Base-by-base conservation (phyloP, 2,329 filamentous ascomycete genomes). In the Tolypocladium sp. region DNA sequence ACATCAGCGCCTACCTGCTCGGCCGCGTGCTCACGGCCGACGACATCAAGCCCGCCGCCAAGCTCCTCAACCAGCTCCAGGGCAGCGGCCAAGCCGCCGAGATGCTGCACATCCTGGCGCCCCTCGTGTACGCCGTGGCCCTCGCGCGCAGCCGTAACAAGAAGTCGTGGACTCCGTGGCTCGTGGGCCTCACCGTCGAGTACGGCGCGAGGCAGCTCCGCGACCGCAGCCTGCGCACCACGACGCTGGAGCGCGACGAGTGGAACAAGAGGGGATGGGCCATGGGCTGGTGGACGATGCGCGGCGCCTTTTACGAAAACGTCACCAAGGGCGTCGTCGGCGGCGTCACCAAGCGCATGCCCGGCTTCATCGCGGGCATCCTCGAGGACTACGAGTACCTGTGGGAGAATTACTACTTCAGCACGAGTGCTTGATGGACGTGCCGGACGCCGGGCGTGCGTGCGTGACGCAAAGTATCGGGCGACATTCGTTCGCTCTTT, bases 331-430 rank as follows among this genome's bases (percentile, higher is more conserved):
- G 85, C 5, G 74, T 93, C 17, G 87, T 93, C 9, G 79, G 79
- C 37, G 88, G 86, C 67, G 82, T 96, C 64, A 87, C 85, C 64
- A 88, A 87, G 69, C 86, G 89, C 57, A 80, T 96, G 73, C 83
- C 95, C 54, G 86, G 89, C 64, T 84, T 99, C 70, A 80, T 96
- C 30, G 89, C 87, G 10, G 91, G 90, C 59, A 88, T 99, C 53
- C 75, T 97, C 63, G 92, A 97, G 71, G 94, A 99, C 72, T 99
- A 99, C 71, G 91, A 96, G 74, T 97, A 95, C 72, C 79, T 99
- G 38, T 99, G 94, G 94, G 92, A 97, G 75, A 92, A 95, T 67
- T 97, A 97, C 74, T 95, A 97, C 75, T 99, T 97, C 74, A 84
- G 82, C 71, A 85, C 83, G 41, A 83, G 80, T 58, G 70, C 72